Evolutionary conservation across 129 eudicot species (phyloP).

Genomic region (Centrapalus pauciflorus): DNA sequence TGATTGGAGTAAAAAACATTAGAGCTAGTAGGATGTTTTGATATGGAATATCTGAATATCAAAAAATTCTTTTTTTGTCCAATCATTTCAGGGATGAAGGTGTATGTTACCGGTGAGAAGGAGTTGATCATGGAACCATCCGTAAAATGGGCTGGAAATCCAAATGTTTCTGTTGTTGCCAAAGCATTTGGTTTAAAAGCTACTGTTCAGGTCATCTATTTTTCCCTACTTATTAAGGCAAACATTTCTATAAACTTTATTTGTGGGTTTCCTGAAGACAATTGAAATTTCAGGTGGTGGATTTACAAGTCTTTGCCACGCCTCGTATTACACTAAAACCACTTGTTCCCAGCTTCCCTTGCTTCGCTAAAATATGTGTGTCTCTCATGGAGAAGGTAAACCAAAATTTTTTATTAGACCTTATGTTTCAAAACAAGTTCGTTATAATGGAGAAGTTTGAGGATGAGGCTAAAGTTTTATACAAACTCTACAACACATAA

Average conservation of each 20-base stretch:
- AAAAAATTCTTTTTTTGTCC: neutral
- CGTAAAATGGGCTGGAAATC: slow-evolving; percentile 95
- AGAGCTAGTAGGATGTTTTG: neutral
- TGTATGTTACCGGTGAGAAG: slow-evolving; percentile 84
- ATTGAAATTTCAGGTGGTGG: slow-evolving; percentile 59
- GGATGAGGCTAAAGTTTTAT: neutral
- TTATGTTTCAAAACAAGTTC: neutral
- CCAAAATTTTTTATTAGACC: neutral
- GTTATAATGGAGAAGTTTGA: neutral
- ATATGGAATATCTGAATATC: neutral
- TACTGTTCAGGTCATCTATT: slow-evolving; percentile 68
- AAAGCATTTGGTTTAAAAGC: slow-evolving; percentile 95
- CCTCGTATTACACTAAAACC: slow-evolving; percentile 96
- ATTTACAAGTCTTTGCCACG: slow-evolving; percentile 81
- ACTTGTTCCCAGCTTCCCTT: slow-evolving; percentile 96
- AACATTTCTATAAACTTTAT: neutral
- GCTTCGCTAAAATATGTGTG: slow-evolving; percentile 81
- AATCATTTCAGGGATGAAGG: slow-evolving; percentile 76
- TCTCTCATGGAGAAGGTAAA: slow-evolving; percentile 95
- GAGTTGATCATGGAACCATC: slow-evolving; percentile 97
- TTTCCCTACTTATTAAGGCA: neutral
- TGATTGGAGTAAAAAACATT: too few relatives aligned
- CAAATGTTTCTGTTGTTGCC: slow-evolving; percentile 68
- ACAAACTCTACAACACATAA: neutral
- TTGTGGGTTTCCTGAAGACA: neutral